A percentile compares a stretch with the other conserved stretches of the same genome.
Conservation (phyloP, 164 flowering plant genomes). For the Dillenia suffruticosa region DNA sequence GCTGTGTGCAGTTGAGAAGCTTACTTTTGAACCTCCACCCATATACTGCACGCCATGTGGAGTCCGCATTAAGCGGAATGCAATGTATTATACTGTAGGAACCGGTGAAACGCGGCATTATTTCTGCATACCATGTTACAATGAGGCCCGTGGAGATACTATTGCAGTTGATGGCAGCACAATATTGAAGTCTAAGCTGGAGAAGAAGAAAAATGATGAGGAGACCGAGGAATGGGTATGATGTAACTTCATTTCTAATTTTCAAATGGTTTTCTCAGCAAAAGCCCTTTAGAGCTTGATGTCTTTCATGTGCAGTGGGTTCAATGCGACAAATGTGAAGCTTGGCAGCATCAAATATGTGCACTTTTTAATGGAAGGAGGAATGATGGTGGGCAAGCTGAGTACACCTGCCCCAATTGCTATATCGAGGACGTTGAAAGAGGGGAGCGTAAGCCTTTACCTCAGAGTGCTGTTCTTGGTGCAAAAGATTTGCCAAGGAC, state of each 20-base stretch:
- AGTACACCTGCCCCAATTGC: conserved; percentile 96
- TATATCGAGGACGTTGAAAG: conserved; percentile 76
- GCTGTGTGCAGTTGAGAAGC: conserved; percentile 96
- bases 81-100: conserved; percentile 79
- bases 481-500: conserved; percentile 98
- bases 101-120: conserved; percentile 89
- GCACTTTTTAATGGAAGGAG: conserved; percentile 94
- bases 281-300: background rate
- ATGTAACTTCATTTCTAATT: background rate
- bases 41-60: conserved; percentile 91
- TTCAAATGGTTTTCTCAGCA: background rate
- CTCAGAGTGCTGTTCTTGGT: conserved; percentile 98
- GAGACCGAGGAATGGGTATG: conserved; percentile 98
- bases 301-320: conserved; percentile 81
- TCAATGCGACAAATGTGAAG: conserved; percentile 98
- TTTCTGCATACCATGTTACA: conserved; percentile 92
- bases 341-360: conserved; percentile 99
- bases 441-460: conserved; percentile 88
- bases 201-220: conserved; percentile 95
- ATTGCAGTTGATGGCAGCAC: conserved; percentile 69
- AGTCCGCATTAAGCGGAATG: conserved; percentile 89
- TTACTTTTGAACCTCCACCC: conserved; percentile 97
- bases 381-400: conserved; percentile 98
- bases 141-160: conserved; percentile 84
- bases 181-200: conserved; percentile 63